These are phyloP conservation scores for Aspergillus sp. DNA, from an alignment of 2,329 filamentous ascomycete genomes.

Conservation along the genomic window DNA sequence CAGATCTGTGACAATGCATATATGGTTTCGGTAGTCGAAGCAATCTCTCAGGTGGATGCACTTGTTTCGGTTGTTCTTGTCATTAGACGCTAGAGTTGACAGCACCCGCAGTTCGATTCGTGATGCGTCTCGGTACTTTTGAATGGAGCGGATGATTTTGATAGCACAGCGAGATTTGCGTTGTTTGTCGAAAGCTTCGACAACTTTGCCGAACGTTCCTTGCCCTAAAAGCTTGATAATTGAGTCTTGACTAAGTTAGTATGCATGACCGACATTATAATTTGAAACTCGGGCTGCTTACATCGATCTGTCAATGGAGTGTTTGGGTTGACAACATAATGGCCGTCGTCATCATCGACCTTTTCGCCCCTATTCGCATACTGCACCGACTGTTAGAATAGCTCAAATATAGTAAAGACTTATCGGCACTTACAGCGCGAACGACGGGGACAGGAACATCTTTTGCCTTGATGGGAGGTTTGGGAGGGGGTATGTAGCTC, in stretches of 20 bases:
- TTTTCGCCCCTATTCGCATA: conserved; percentile 61
- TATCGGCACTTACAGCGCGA: conserved; percentile 53
- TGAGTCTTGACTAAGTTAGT: conserved; percentile 61
- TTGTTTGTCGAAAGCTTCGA: conserved; percentile 80
- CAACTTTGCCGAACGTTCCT: conserved; percentile 97
- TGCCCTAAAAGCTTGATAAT: conserved; percentile 89
- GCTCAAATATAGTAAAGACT: not conserved
- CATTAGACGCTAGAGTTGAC: conserved; percentile 87
- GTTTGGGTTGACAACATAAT: conserved; percentile 91
- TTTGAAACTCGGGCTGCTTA: conserved; percentile 52
- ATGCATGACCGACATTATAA: not conserved
- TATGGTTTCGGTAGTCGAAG: conserved; percentile 96
- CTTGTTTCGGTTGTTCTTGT: conserved; percentile 86
- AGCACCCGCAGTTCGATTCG: conserved; percentile 92
- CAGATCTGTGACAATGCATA: conserved; percentile 77
- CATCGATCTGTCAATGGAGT: conserved; percentile 85
- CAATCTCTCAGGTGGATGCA: conserved; percentile 96
- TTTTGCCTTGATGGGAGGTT: conserved; percentile 85
- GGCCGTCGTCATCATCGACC: conserved; percentile 93
- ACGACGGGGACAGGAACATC: conserved; percentile 67
- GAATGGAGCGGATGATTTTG: conserved; percentile 97
- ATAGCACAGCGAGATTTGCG: conserved; percentile 83
- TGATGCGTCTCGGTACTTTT: conserved; percentile 95
- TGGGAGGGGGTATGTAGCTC: conserved; percentile 81
- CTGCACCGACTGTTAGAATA: conserved; percentile 29